phyloP scores from a whole-genome alignment of 2,329 filamentous ascomycete species.

The Penicillium verrucosum region DNA sequence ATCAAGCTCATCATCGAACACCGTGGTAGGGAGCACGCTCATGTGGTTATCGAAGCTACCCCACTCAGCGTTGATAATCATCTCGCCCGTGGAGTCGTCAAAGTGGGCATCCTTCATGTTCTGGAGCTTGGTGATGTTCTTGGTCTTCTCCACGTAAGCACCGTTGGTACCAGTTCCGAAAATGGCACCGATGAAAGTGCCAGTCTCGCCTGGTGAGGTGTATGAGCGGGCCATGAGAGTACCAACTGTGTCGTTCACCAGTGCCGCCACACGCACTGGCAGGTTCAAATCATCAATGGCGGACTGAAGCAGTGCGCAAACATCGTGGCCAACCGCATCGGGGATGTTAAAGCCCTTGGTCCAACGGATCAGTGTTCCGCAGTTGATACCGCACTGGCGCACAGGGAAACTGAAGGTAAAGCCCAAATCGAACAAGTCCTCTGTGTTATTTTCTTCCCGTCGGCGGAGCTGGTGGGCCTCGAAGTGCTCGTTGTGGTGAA shows the following conservation, averaged over 20 bases:
- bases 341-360: constrained; percentile 97
- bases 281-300: constrained; percentile 85
- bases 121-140: constrained; percentile 74
- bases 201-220: constrained; percentile 80
- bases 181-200: constrained; percentile 88
- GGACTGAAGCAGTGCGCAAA: constrained; percentile 81
- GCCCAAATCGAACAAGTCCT: constrained; percentile 87
- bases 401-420: constrained; percentile 99
- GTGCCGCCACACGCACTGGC: constrained; percentile 88
- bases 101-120: constrained; percentile 56
- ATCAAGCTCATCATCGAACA: constrained; percentile 78
- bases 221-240: constrained; percentile 98
- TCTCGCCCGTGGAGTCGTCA: constrained; percentile 78
- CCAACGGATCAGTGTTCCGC: constrained; percentile 90
- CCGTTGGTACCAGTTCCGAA: constrained; percentile 98
- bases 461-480: constrained; percentile 65
- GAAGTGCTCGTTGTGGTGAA: constrained; percentile 86
- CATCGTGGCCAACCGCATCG: constrained; percentile 92
- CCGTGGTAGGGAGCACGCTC: constrained; percentile 78
- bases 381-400: constrained; percentile 90
- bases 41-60: constrained; percentile 95
- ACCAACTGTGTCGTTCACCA: constrained; percentile 97
- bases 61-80: constrained; percentile 99
- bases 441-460: constrained; percentile 60
- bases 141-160: constrained; percentile 89